phyloP scores from a whole-genome alignment of 1,139 yeast species.

The Pichia norvegensis region DNA sequence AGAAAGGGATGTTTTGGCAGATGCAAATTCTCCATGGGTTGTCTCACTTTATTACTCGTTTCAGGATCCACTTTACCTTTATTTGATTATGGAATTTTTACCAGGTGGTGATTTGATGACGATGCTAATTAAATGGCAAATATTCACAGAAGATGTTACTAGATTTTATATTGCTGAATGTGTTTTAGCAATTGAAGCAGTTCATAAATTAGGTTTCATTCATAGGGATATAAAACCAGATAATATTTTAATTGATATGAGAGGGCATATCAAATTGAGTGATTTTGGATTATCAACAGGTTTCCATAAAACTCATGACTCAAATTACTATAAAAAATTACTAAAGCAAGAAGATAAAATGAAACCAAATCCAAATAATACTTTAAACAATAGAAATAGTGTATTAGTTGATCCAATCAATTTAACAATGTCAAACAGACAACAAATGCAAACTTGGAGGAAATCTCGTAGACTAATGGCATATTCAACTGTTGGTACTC shows the following conservation, averaged over 20 bases:
- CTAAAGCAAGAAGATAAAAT: conserved; percentile 46
- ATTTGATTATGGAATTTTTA: conserved; percentile 73
- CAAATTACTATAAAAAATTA: conserved; percentile 65
- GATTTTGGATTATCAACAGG: conserved; percentile 85
- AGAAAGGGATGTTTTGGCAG: conserved; percentile 78
- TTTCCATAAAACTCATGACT: conserved; percentile 78
- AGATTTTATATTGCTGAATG: conserved; percentile 83
- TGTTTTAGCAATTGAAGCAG: conserved; percentile 76
- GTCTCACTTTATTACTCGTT: conserved; percentile 74
- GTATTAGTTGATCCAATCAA: conserved; percentile 94
- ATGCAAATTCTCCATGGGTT: conserved; percentile 83
- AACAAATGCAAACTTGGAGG: conserved; percentile 98
- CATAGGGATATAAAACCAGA: conserved; percentile 79
- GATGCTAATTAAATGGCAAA: conserved; percentile 81
- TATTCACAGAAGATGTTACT: conserved; percentile 77
- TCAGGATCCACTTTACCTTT: conserved; percentile 69
- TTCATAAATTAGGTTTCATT: conserved; percentile 71
- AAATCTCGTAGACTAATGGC: conserved; percentile 96
- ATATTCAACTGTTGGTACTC: conserved; percentile 97
- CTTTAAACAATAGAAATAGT: conserved; percentile 47
- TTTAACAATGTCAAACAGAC: conserved; percentile 90
- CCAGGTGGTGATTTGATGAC: conserved; percentile 89
- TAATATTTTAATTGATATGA: conserved; percentile 67
- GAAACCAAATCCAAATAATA: conserved; percentile 23
- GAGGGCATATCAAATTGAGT: conserved; percentile 71